Evolutionary conservation across 2,329 filamentous ascomycete genomes (phyloP), one percentile per base, ranked within the genome.

Genomic region (Venturia oleaginea): DNA sequence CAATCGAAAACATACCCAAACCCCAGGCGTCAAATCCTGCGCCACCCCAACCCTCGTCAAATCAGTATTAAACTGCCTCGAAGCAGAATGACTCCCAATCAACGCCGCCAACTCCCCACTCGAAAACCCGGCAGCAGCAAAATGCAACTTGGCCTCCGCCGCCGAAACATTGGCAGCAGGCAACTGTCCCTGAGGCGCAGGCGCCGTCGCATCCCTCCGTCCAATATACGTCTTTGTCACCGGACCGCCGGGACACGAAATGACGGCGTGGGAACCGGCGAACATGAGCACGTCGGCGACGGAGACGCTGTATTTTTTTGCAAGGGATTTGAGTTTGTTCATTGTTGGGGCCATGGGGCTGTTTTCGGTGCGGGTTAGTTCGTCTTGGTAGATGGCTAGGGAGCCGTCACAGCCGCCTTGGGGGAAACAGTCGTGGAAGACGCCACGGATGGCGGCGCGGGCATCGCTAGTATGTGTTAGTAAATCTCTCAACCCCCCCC

Each of bases 241-340:
- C 2, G 82, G 82, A 0, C 83, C 82, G 19, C 80, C 73, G 1
- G 82, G 79, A 62, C 82, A 82, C 27, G 76, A 75, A 1, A 80
- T 76, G 3, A 80, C 79, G 3, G 78, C 81, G 48, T 80, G 74
- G 59, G 73, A 65, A 22, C 67, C 77, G 2, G 77, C 80, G 61
- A 82, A 78, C 69, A 84, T 80, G 46, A 83, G 79, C 22, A 85
- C 72, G 70, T 85, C 83, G n/a, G 82, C 83, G 67, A 81, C 80
- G 11, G 76, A 73, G 22, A 83, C 75, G 19, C 74, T 71, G 65
- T 77, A 79, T 64, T 77, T 74, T 22, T 69, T 65, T 62, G 76
- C 76, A 68, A 81, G 76, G 1, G 66, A 65, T 46, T 72, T 70
- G 5, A 79, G 75, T 32, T 76, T 70, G 3, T 65, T 66, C 8